These are phyloP conservation scores for Datura wrightii DNA, from an alignment of 257 asterid species.

Conservation along the genomic window DNA sequence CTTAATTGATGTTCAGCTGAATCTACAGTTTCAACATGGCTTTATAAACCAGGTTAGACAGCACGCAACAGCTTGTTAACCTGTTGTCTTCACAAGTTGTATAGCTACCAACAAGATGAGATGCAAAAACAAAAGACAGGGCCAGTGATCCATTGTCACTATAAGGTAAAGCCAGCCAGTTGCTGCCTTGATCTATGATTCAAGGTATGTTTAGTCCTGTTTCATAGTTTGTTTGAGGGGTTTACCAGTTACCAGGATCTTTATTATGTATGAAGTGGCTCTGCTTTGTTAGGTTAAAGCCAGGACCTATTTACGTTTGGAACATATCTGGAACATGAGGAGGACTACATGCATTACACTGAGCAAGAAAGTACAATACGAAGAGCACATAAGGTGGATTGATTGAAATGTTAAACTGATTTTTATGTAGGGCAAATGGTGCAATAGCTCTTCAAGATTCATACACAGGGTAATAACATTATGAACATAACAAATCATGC, in stretches of 20 bases:
- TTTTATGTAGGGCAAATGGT: background rate
- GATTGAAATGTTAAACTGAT: background rate
- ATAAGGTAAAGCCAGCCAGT: background rate
- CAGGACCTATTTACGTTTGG: background rate
- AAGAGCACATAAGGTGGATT: background rate
- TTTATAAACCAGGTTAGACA: background rate
- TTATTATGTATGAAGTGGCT: background rate
- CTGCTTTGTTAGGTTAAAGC: background rate
- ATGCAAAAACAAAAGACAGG: constrained; percentile 5
- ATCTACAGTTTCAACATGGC: background rate
- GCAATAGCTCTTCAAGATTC: background rate
- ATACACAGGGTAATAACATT: background rate
- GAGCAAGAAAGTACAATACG: background rate
- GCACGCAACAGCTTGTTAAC: background rate
- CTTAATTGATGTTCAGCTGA: background rate
- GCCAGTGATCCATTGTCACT: background rate
- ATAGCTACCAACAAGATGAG: background rate
- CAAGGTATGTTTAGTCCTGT: background rate
- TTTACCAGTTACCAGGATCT: constrained; percentile 8
- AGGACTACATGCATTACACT: background rate
- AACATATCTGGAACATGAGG: background rate
- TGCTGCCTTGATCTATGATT: constrained; percentile 14
- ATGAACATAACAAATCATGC: background rate
- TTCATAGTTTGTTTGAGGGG: background rate
- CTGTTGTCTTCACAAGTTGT: constrained; percentile 11